Percentiles rank a stretch among this genome's conserved stretches.
phyloP scores from a whole-genome alignment of 148 eudicot genomes.

The Rhododendron kiyosumense region DNA sequence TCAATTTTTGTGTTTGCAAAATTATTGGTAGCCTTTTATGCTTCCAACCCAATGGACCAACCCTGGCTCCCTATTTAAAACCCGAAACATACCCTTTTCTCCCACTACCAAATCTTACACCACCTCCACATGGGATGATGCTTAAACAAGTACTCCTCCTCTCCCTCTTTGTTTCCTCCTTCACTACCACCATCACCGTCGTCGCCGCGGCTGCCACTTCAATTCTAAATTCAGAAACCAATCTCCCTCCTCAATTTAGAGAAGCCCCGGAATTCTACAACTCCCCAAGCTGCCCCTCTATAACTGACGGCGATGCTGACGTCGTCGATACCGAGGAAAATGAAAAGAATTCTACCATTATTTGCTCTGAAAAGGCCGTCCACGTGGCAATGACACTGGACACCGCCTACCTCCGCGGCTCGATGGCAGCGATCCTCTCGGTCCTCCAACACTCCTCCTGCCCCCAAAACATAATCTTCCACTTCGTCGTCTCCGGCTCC shows the following conservation, averaged over 20 bases:
- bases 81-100: not conserved
- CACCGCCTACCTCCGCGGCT: constrained; percentile 67
- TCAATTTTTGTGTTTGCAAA: not conserved
- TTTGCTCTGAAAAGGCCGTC: constrained; percentile 40
- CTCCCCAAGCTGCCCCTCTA: constrained; percentile 43
- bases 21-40: not conserved
- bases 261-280: constrained; percentile 79
- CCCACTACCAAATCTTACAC: constrained; percentile 7
- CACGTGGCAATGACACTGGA: constrained; percentile 83
- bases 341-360: not conserved
- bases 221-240: not conserved
- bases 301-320: not conserved
- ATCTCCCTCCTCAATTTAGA: constrained; percentile 28
- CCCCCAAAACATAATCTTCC: constrained; percentile 61
- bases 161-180: constrained; percentile 9
- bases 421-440: constrained; percentile 76
- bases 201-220: not conserved
- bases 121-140: constrained; percentile 15
- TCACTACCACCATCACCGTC: not conserved
- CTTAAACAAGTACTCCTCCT: not conserved
- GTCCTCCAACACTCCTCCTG: constrained; percentile 75
- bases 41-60: not conserved
- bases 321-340: not conserved
- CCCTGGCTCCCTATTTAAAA: not conserved
- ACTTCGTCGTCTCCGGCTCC: constrained; percentile 52